Evolutionary conservation across 2,329 filamentous ascomycete species (phyloP).

Genomic region (Exutisphaerella laricina): DNA sequence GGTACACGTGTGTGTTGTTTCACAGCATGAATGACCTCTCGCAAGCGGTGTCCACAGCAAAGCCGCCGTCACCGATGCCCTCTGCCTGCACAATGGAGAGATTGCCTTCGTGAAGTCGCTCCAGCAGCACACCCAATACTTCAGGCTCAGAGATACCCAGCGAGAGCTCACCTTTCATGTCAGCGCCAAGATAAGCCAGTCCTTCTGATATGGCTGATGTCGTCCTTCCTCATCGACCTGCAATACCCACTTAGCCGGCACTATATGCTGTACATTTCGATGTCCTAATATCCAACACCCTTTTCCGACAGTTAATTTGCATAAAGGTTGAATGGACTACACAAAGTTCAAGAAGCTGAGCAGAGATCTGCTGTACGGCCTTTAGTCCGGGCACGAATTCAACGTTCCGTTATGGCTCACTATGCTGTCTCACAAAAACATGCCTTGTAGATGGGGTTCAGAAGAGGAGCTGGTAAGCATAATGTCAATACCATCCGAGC

Average conservation of each 20-base stretch:
- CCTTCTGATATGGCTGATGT: slow-evolving; percentile 14
- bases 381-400: no score
- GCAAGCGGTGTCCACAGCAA: neutral
- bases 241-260: slow-evolving; percentile 11
- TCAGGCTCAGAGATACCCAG: slow-evolving; percentile 13
- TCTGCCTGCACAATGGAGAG: slow-evolving; percentile 4
- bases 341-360: no score
- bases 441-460: no score
- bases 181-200: slow-evolving; percentile 11
- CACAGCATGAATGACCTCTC: neutral
- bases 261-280: slow-evolving; percentile 7
- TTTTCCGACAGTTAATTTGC: no score
- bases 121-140: slow-evolving; percentile 14
- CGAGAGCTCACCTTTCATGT: slow-evolving; percentile 15
- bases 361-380: no score
- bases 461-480: no score
- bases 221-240: slow-evolving; percentile 13
- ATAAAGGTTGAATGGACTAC: no score
- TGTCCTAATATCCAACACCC: no score
- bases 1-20: no score
- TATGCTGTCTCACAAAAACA: no score
- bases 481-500: no score
- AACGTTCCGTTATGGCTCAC: no score
- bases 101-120: slow-evolving; percentile 15
- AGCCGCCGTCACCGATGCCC: slow-evolving; percentile 7